phyloP scores from a whole-genome alignment of 495 filamentous ascomycete species.

The Hyphodiscus hymeniophilus region DNA sequence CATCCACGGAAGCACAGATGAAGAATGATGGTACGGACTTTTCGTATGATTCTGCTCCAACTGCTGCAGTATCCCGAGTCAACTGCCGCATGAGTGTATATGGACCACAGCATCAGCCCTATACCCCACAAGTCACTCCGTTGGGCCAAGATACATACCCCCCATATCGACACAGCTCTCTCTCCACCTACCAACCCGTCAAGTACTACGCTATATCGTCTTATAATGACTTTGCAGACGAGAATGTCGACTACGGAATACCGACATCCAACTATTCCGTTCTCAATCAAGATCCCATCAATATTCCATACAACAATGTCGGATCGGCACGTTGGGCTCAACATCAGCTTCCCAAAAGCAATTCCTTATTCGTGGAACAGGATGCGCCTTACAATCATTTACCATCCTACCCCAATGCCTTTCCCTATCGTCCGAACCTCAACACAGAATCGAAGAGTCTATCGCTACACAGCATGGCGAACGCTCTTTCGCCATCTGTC shows the following conservation, averaged over 20 bases:
- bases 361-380: conserved; percentile 11
- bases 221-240: conserved; percentile 26
- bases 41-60: conserved; percentile 32
- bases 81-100: conserved; percentile 25
- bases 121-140: conserved; percentile 23
- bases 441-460: conserved; percentile 7
- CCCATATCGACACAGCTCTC: conserved; percentile 25
- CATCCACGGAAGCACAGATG: conserved; percentile 36
- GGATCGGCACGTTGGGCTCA: conserved; percentile 24
- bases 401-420: conserved; percentile 19
- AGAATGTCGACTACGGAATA: conserved; percentile 34
- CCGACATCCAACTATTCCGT: conserved; percentile 24
- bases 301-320: conserved; percentile 22
- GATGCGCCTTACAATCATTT: conserved; percentile 14
- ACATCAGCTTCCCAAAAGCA: conserved; percentile 18
- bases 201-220: conserved; percentile 10
- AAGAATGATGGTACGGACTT: conserved; percentile 30
- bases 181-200: conserved; percentile 29
- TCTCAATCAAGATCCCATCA: conserved; percentile 26
- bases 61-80: conserved; percentile 26
- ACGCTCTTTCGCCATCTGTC: conserved; percentile 31
- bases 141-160: conserved; percentile 26
- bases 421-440: conserved; percentile 12
- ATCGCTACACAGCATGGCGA: conserved; percentile 17
- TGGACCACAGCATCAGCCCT: conserved; percentile 12